phyloP scores from a whole-genome alignment of 495 filamentous ascomycete species.

The Opeltia flavorubescens region DNA sequence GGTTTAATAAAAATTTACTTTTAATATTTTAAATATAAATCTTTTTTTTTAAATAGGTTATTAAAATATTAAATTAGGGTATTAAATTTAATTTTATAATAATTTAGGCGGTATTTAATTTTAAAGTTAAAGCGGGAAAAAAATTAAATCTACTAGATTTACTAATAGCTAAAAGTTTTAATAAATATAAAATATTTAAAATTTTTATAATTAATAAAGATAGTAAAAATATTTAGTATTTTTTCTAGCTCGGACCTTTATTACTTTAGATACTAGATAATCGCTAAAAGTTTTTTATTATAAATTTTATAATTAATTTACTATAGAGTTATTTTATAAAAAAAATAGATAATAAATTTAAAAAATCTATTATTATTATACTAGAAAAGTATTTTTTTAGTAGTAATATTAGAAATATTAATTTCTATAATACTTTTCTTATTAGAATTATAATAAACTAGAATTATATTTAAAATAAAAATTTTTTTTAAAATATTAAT shows the following conservation, averaged over 20 bases:
- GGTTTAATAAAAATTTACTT: not conserved
- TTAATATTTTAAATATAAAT: not conserved
- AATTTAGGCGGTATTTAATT: slow-evolving; percentile 14
- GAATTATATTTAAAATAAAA: no score
- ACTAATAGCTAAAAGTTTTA: slow-evolving; percentile 13
- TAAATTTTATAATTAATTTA: slow-evolving; percentile 19
- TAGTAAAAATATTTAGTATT: not conserved
- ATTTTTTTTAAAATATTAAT: no score
- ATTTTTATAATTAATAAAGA: slow-evolving; percentile 16
- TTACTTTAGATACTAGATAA: slow-evolving; percentile 14
- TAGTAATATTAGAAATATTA: no score
- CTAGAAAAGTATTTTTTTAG: no score
- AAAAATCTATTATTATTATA: no score
- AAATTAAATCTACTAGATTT: slow-evolving; percentile 15
- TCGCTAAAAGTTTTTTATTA: slow-evolving; percentile 17
- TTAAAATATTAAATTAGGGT: not conserved
- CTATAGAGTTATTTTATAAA: slow-evolving; percentile 3
- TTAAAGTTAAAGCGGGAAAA: slow-evolving; percentile 20
- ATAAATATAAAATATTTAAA: slow-evolving; percentile 15
- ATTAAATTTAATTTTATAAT: slow-evolving; percentile 5
- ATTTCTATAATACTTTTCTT: no score
- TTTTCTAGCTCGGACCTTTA: slow-evolving; percentile 13
- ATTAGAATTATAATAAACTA: no score
- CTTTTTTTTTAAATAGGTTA: not conserved
- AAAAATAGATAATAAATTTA: no score